phyloP scores from a whole-genome alignment of 2,329 filamentous ascomycete species.

The Diplodia scrobiculata region DNA sequence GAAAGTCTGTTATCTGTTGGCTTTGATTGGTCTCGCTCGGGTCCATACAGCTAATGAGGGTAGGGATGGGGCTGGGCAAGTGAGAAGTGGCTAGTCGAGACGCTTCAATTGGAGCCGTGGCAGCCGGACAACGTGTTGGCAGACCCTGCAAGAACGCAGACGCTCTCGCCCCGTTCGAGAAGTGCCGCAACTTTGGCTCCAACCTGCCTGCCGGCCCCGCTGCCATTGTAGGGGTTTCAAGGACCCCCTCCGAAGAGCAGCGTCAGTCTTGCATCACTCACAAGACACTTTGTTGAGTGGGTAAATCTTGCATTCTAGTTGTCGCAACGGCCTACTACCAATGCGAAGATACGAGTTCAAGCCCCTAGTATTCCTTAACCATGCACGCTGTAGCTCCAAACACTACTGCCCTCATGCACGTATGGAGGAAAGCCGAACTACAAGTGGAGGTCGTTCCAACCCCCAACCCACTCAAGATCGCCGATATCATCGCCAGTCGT shows the following conservation, averaged over 20 bases:
- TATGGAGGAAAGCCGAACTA: conserved; percentile 43
- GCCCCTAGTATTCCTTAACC: conserved; percentile 19
- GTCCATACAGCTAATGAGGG: neutral
- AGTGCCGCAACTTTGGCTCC: neutral
- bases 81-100: neutral
- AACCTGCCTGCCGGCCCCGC: neutral
- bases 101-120: neutral
- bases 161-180: neutral
- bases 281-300: conserved; percentile 3
- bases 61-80: neutral
- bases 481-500: conserved; percentile 65
- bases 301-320: conserved; percentile 30
- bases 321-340: conserved; percentile 29
- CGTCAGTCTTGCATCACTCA: too few relatives aligned
- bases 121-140: conserved; percentile 4
- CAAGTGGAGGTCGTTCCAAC: conserved; percentile 73
- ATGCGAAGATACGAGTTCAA: conserved; percentile 30
- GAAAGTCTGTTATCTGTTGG: conserved; percentile 6
- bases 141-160: conserved; percentile 5
- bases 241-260: too few relatives aligned
- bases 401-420: conserved; percentile 24
- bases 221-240: neutral
- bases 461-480: conserved; percentile 92
- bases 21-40: neutral
- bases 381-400: conserved; percentile 25